Evolutionary conservation across 1,139 yeast species (phyloP).

Genomic region (Blastobotrys aristatus): DNA sequence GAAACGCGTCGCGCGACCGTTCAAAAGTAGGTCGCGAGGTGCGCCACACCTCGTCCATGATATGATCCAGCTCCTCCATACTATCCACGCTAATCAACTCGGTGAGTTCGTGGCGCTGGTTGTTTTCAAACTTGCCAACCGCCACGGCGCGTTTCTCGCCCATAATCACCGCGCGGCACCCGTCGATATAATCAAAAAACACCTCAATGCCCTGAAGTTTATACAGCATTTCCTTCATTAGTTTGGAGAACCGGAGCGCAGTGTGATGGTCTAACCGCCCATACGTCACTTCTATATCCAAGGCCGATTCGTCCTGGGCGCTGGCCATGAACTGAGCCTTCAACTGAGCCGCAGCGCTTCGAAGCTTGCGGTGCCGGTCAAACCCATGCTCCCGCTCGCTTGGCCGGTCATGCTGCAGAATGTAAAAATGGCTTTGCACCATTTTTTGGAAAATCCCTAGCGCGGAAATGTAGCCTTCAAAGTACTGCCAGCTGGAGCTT

Average conservation of each 20-base stretch:
- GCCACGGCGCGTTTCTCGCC: background rate
- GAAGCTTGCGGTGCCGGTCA: conserved; percentile 9
- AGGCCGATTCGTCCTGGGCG: background rate
- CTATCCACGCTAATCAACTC: conserved; percentile 10
- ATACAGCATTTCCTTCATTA: background rate
- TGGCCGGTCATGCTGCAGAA: conserved; percentile 20
- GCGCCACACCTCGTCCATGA: conserved; percentile 16
- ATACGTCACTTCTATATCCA: conserved; percentile 5
- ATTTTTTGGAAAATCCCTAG: conserved; percentile 15
- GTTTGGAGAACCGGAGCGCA: background rate
- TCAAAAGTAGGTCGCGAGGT: conserved; percentile 16
- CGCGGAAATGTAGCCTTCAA: conserved; percentile 17
- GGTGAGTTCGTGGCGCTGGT: conserved; percentile 1
- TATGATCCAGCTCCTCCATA: conserved; percentile 21
- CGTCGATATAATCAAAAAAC: conserved; percentile 3
- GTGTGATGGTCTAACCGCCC: conserved; percentile 9
- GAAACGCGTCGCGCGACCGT: conserved; percentile 17
- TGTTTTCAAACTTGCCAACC: conserved; percentile 9
- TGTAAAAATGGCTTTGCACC: conserved; percentile 16
- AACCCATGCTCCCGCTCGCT: conserved; percentile 7
- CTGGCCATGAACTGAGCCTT: background rate
- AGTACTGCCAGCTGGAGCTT: conserved; percentile 26
- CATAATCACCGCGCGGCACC: conserved; percentile 1
- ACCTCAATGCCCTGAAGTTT: conserved; percentile 9
- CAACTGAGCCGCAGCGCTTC: conserved; percentile 1